Evolutionary conservation across 345 rosid species (phyloP), one percentile per base, ranked within the genome.

Genomic region (Pistacia integerrima): DNA sequence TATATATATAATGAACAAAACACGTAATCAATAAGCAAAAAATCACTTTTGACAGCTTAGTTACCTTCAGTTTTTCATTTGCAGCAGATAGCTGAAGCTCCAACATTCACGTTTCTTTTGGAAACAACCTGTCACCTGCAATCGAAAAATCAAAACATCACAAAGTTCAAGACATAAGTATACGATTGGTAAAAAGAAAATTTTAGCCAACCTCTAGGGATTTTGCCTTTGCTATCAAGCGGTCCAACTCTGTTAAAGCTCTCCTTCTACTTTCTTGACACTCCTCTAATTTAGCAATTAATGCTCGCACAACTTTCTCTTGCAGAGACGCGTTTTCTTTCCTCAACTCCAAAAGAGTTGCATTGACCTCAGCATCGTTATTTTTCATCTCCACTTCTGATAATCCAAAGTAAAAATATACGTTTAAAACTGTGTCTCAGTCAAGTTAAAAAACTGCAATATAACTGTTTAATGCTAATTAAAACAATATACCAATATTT

Each of bases 1-100:
- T 25, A 64, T 20, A 25, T 3, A 16, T 4, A 11, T 9, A n/a
- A 9, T 35, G 49, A 14, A 22, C 36, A 52, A 13, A 6, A 41
- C 8, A 41, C 6, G 8, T 51, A 33, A 49, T 20, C 64, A 51
- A 28, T 28, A 12, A 20, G 25, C 4, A 13, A 46, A 33, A 48
- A 64, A 59, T 22, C 36, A 38, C 6, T n/a, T 14, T 44, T 9
- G 28, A 16, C 3, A 48, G 13, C 9, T 46, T 56, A 61, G n/a
- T 60, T 85, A 96, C 99, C 97, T 92, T 90, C 14, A 88, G 79
- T 84, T 91, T 92, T 78, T 93, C 97, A 64, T 89, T 92, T 51
- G 98, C 93, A 74, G 92, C 81, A 68, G 78, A 75, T 70, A 96
- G 79, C 69, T 91, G 88, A 66, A 83, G 86, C 82, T 93, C 92